Conservation (phyloP, 2,329 filamentous ascomycete species). For the Fusarium virguliforme region DNA sequence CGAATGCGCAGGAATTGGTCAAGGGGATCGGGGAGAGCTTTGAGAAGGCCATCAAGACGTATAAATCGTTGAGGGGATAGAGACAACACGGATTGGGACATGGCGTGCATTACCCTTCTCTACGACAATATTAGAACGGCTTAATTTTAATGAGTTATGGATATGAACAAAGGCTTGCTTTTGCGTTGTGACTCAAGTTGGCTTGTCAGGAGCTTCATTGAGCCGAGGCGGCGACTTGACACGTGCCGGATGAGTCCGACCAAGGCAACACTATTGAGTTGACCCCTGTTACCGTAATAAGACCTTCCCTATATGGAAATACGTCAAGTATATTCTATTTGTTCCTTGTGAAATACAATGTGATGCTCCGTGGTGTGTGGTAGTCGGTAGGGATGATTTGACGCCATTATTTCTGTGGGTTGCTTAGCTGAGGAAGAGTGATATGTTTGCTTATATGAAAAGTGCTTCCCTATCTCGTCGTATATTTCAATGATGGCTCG, state of each 20-base stretch:
- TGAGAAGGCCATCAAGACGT: slow-evolving; percentile 56
- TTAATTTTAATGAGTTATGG: slow-evolving; percentile 38
- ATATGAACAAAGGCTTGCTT: slow-evolving; percentile 29
- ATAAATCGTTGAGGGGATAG: slow-evolving; percentile 43
- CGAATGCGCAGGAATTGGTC: slow-evolving; percentile 56
- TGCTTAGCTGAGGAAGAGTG: too few species aligned
- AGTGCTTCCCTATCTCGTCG: too few species aligned
- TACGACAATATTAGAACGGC: slow-evolving; percentile 31
- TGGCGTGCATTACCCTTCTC: slow-evolving; percentile 36
- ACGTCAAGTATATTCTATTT: too few species aligned
- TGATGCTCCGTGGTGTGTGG: too few species aligned
- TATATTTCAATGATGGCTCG: too few species aligned
- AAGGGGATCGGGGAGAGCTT: slow-evolving; percentile 60
- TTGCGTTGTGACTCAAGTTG: slow-evolving; percentile 11
- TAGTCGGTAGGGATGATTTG: too few species aligned
- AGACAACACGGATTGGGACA: slow-evolving; percentile 14
- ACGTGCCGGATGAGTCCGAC: neutral
- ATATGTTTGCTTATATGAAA: too few species aligned
- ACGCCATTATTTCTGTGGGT: too few species aligned
- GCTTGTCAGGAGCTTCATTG: neutral
- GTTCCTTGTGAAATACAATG: too few species aligned
- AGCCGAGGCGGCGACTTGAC: neutral
- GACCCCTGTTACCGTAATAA: too few species aligned
- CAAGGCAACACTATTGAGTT: too few species aligned
- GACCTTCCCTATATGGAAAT: too few species aligned